phyloP scores from a whole-genome alignment of 2,329 filamentous ascomycete genomes.

The Colletotrichum theobromicola region DNA sequence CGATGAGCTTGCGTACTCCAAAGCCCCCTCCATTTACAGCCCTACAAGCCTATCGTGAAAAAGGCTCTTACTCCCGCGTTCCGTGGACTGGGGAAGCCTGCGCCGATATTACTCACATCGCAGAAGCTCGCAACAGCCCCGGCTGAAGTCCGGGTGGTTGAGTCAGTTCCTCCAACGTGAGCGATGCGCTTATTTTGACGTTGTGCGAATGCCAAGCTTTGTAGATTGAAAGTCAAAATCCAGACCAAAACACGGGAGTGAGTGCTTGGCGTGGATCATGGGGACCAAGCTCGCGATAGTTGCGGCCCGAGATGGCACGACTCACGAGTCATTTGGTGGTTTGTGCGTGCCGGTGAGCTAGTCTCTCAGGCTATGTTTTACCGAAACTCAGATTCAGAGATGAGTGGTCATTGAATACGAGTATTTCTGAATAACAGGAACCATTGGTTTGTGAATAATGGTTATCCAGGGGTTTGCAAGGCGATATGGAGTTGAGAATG shows the following conservation, averaged over 20 bases:
- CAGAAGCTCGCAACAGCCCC: not conserved
- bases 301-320: not conserved
- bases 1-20: not conserved
- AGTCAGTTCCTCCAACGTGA: not conserved
- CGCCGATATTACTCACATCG: not conserved
- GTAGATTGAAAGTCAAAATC: not conserved
- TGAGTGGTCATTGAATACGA: not conserved
- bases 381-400: not conserved
- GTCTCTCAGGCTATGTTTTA: not conserved
- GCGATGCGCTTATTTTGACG: not conserved
- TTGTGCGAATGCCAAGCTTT: constrained; percentile 5
- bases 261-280: constrained; percentile 2
- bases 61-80: not conserved
- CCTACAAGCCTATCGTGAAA: not conserved
- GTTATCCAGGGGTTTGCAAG: not conserved
- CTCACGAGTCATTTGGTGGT: not conserved
- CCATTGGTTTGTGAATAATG: not conserved
- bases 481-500: not conserved
- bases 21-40: not conserved
- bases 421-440: not conserved
- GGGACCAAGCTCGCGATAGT: not conserved
- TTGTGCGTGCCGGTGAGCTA: not conserved
- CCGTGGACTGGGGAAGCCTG: not conserved
- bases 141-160: not conserved
- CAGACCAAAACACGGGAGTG: not conserved